Base-by-base conservation (phyloP, 257 asterid genomes). In the Solanum paucissectum region DNA sequence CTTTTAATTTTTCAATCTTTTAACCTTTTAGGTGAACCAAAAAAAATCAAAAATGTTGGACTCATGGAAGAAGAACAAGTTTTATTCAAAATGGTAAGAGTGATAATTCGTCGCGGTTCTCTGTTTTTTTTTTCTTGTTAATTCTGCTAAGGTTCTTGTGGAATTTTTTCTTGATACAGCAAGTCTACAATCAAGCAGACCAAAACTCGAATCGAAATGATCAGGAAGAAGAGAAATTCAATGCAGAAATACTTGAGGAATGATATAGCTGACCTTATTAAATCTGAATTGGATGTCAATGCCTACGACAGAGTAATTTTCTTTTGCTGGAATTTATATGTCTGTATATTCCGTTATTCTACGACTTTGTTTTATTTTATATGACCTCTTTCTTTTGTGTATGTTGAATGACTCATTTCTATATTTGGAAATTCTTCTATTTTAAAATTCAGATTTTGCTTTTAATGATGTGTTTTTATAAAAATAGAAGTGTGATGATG, bases 251-350 rank as follows among this genome's bases (percentile, higher is more conserved):
- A 90, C 86, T 89, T 95, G 92, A 94, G 91, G 91, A 95, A 91
- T 83, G 99, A 97, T 87, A 87, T 95, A 84, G 89, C 92, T 60
- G 98, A 94, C 92, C 98, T 95, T 86, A 92, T 97, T 27, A 95
- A 64, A 83, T 91, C 90, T 92, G 94, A 92, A 42, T 84, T 93
- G 55, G 96, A 93, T 89, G 20, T 42, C 69, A 82, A 94, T 40
- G 98, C 99, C 46, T 95, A 92, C 87, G 93, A 90, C 89, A 91
- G 98, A 94, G 99, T 97, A 93, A 82, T 82, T 74, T 74, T 14
- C 14, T 5, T 38, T 12, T 11, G 25, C 25, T 74, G 12, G 25
- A 38, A 66, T 87, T 62, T 16, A 37, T 13, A 13, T 38, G 21
- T 20, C 11, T 32, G 18, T 74, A 6, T 21, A 18, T 72, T 49